Evolutionary conservation across 352 stramenopile species (phyloP).

Genomic region (Thalassiosira livingstoniorum): DNA sequence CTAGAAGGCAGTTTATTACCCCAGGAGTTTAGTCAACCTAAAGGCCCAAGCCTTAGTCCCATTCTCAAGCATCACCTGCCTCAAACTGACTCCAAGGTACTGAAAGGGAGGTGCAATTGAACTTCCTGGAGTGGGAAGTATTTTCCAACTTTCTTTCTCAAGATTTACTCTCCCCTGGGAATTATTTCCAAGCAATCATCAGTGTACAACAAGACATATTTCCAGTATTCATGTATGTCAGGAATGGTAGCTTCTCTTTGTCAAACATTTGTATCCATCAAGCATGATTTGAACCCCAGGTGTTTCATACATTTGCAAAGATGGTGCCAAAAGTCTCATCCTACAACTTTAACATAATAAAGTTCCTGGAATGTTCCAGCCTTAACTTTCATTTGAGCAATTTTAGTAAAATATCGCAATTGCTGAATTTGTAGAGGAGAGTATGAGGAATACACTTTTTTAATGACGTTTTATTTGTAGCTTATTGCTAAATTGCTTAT

Average conservation of each 20-base stretch:
- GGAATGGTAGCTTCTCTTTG: background rate
- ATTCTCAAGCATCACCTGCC: constrained; percentile 48
- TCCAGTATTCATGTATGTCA: background rate
- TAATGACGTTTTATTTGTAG: too few relatives aligned
- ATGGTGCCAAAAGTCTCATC: constrained; percentile 27
- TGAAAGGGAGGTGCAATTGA: constrained; percentile 31
- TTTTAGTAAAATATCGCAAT: too few relatives aligned
- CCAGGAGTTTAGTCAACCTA: constrained; percentile 19
- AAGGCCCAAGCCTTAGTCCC: constrained; percentile 46
- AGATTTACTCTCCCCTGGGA: constrained; percentile 5
- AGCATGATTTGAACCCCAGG: constrained; percentile 12
- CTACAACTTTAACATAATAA: background rate
- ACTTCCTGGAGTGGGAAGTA: constrained; percentile 53
- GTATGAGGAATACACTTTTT: too few relatives aligned
- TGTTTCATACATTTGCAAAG: constrained; percentile 18
- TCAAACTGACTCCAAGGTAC: constrained; percentile 56
- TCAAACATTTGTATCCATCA: constrained; percentile 33
- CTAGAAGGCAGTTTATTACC: background rate
- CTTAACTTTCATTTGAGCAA: too few relatives aligned
- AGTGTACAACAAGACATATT: constrained; percentile 27
- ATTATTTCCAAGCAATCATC: constrained; percentile 21
- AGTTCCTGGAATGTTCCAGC: too few relatives aligned
- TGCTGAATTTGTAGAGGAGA: too few relatives aligned
- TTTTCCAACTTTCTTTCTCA: constrained; percentile 51
- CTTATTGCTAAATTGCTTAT: too few relatives aligned